Conservation (phyloP, 2,329 filamentous ascomycete genomes). For the Phialophora tarda region DNA sequence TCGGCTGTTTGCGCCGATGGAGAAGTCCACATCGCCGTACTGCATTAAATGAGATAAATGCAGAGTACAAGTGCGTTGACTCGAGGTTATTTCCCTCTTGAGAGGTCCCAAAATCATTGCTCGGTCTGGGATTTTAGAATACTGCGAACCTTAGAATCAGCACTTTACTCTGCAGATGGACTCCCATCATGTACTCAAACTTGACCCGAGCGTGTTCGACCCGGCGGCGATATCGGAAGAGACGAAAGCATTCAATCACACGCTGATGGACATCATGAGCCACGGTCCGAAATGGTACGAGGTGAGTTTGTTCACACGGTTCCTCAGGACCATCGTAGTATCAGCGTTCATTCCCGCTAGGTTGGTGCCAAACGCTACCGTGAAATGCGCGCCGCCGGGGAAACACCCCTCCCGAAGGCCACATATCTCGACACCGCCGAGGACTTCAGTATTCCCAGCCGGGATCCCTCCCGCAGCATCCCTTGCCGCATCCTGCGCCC, state of each 20-base stretch:
- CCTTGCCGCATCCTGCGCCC: conserved; percentile 60
- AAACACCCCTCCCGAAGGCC: conserved; percentile 58
- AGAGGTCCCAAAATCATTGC: not conserved
- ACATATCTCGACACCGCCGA: conserved; percentile 54
- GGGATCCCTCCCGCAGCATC: conserved; percentile 58
- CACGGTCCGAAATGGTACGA: conserved; percentile 59
- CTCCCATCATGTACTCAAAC: conserved; percentile 20
- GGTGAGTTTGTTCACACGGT: conserved; percentile 42
- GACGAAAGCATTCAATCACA: conserved; percentile 37
- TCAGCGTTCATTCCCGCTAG: conserved; percentile 41
- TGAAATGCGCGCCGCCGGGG: conserved; percentile 59
- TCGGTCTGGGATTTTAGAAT: not conserved
- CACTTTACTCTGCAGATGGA: conserved; percentile 17
- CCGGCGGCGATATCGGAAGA: conserved; percentile 35
- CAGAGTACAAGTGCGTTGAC: not conserved
- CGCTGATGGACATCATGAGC: conserved; percentile 45
- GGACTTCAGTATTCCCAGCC: conserved; percentile 58
- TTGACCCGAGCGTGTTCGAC: conserved; percentile 35
- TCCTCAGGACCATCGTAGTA: not conserved
- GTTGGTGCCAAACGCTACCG: conserved; percentile 61
- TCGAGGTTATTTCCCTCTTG: not conserved
- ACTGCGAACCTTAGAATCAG: not conserved
- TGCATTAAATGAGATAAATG: not conserved
- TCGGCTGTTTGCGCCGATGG: conserved; percentile 10
- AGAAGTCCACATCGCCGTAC: conserved; percentile 15